Conservation (phyloP, 768 basidiomycete genomes). For the Steccherinum ochraceum region DNA sequence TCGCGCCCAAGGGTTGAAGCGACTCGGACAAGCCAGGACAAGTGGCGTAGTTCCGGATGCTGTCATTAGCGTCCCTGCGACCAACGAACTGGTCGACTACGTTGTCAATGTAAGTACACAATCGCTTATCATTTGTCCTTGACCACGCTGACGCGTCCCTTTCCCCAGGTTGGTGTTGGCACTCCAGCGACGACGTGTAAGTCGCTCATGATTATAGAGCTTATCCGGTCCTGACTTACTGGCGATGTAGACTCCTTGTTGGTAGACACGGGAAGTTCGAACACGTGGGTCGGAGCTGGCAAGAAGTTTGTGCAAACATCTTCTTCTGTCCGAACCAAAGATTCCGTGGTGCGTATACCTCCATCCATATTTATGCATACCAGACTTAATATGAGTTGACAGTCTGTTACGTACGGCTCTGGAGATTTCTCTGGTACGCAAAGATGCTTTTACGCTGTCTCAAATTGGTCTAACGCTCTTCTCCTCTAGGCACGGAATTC, state of each 20-base stretch:
- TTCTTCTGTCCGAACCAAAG: constrained; percentile 39
- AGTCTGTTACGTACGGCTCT: constrained; percentile 55
- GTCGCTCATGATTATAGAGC: no score
- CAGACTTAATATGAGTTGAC: neutral
- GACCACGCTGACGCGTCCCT: neutral
- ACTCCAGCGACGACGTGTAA: constrained; percentile 18
- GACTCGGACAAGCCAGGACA: constrained; percentile 27
- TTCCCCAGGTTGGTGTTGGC: constrained; percentile 18
- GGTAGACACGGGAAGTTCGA: constrained; percentile 64
- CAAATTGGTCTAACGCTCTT: neutral
- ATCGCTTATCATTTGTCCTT: neutral
- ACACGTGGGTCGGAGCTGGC: constrained; percentile 63
- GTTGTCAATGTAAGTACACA: constrained; percentile 19
- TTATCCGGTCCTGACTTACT: constrained; percentile 10
- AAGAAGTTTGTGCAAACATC: constrained; percentile 39
- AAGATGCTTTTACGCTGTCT: neutral
- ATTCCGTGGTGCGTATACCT: constrained; percentile 38
- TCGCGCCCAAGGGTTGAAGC: constrained; percentile 39
- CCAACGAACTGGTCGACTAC: constrained; percentile 38
- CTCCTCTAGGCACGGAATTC: constrained; percentile 23
- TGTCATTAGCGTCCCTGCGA: constrained; percentile 29
- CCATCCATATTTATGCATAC: neutral
- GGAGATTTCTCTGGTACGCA: constrained; percentile 51
- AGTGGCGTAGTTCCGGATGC: constrained; percentile 12
- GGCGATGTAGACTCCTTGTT: constrained; percentile 43